Evolutionary conservation across 139 green algal genomes (phyloP).

Genomic region (Asterochloris sp.): DNA sequence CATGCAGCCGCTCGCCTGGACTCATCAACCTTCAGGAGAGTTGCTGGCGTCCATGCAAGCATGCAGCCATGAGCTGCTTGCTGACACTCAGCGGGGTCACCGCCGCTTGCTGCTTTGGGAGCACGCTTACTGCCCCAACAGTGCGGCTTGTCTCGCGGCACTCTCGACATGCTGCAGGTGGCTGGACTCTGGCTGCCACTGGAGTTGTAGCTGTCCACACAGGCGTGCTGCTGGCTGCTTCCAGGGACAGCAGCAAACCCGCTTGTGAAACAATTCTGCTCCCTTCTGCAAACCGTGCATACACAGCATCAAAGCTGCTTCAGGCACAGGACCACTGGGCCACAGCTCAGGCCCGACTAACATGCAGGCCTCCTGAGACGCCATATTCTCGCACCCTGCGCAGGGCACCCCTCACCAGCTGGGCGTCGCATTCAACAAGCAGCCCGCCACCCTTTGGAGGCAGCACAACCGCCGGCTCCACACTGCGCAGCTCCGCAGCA

Average conservation of each 20-base stretch:
- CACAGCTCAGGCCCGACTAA: not conserved
- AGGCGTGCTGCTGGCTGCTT: not conserved
- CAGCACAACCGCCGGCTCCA: constrained; percentile 39
- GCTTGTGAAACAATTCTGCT: not conserved
- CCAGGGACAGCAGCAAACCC: not conserved
- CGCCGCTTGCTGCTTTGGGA: not conserved
- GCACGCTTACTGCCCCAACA: not conserved
- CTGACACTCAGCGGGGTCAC: not conserved
- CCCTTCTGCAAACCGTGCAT: not conserved
- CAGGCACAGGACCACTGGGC: not conserved
- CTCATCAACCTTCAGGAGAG: too few relatives aligned
- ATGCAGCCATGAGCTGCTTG: not conserved
- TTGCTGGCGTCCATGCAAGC: too few relatives aligned
- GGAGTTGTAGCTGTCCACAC: too few relatives aligned
- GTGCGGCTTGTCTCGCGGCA: not conserved
- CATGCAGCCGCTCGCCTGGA: not conserved
- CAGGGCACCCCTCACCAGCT: constrained; percentile 35
- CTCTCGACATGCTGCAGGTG: not conserved
- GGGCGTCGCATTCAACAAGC: constrained; percentile 35
- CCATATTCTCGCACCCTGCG: not conserved
- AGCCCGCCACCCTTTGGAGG: constrained; percentile 30
- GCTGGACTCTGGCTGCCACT: not conserved
- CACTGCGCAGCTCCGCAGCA: constrained; percentile 14
- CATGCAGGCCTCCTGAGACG: not conserved
- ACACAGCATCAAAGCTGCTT: not conserved